Base-by-base conservation (phyloP, 371 early-diverging fungal species). In the Rhizomucor miehei region DNA sequence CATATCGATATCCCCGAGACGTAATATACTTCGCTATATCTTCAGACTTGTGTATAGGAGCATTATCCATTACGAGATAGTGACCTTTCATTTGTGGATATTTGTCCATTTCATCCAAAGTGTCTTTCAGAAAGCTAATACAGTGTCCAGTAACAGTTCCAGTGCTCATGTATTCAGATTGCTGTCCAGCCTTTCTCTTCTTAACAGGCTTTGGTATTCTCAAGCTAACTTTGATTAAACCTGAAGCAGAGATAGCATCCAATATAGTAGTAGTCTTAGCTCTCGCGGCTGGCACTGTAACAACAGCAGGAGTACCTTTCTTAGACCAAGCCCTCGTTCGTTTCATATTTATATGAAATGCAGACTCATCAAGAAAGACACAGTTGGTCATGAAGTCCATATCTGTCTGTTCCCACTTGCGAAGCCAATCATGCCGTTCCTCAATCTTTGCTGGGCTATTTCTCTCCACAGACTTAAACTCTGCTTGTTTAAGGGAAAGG, bases 381-480 rank as follows among this genome's bases (percentile, higher is more conserved):
- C 44, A 56, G 34, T 56, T 48, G 37, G 44, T 49, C 39, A 41
- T 23, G 34, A 56, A 54, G 38, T 55, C 43, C 51, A 60, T 50
- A 35, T 55, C 45, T 29, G 54, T 55, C 29, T 61, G 20, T 37
- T 56, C 50, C 56, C 56, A 60, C 34, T 54, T 44, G 16, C 29
- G 41, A 48, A 60, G 48, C 55, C 55, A 49, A 51, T 54, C 45
- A 19, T 54, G 35, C n/a, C 48, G 44, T 37, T 60, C 47, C 37
- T 49, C 6, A 60, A 60, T 50, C 55, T 60, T 62, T 56, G 17
- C 62, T 49, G 38, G 38, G 34, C 62, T 57, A 36, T 62, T 62
- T 53, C 58, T 53, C 36, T 52, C 63, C 16, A 48, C 35, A 46
- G 34, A 48, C 24, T 48, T 5, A 9, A 46, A 24, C 19, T 46